Conservation (phyloP, 2,329 filamentous ascomycete species). For the Verticillium nubilum region DNA sequence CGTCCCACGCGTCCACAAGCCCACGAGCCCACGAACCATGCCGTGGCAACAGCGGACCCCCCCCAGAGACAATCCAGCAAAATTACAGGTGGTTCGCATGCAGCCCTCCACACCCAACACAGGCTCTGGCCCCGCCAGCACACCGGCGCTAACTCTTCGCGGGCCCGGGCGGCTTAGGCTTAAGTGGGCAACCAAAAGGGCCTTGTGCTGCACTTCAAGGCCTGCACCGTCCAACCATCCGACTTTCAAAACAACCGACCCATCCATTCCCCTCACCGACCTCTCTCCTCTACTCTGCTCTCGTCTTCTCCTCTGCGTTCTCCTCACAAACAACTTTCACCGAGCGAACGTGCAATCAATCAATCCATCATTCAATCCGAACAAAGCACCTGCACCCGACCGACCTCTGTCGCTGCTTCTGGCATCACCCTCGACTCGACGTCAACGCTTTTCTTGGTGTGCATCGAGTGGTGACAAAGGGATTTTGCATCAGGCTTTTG, state of each 20-base stretch:
- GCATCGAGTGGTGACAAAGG: neutral
- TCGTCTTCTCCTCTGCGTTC: neutral
- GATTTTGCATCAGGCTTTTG: neutral
- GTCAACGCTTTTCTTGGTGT: neutral
- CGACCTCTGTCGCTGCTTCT: neutral
- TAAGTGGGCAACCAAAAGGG: neutral
- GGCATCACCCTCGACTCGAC: neutral
- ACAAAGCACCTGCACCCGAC: neutral
- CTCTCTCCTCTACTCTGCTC: neutral
- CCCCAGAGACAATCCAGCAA: neutral
- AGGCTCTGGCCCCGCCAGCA: neutral
- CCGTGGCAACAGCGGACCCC: neutral
- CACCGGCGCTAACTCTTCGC: neutral
- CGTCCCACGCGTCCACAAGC: no score
- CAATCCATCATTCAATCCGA: neutral
- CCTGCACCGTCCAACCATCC: neutral
- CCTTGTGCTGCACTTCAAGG: neutral
- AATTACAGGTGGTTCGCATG: constrained; percentile 8
- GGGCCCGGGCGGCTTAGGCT: neutral
- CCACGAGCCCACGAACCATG: neutral
- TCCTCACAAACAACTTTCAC: neutral
- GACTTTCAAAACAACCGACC: neutral
- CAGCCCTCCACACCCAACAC: neutral
- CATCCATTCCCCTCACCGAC: constrained; percentile 11
- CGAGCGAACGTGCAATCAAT: neutral